Percentiles rank a stretch among this genome's conserved stretches.
Conservation (phyloP, 495 filamentous ascomycete genomes). For the Elaphomyces granulatus region DNA sequence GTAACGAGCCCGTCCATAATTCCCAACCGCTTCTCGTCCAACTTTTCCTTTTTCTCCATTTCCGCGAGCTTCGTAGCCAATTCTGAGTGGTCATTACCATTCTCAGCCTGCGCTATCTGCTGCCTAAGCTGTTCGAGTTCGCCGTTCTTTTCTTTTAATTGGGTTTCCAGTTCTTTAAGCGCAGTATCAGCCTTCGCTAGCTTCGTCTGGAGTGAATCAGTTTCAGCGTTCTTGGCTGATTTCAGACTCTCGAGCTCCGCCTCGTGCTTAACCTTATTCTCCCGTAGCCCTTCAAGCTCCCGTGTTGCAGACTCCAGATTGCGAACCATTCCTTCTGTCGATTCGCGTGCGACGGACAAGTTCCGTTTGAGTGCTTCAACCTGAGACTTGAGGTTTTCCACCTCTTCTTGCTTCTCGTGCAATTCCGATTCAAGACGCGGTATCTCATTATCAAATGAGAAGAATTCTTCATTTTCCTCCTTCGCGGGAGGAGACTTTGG, state of each 20-base stretch:
- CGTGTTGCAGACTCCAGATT: slow-evolving; percentile 45
- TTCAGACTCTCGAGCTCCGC: slow-evolving; percentile 28
- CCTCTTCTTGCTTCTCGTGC: slow-evolving; percentile 46
- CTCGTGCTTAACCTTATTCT: slow-evolving; percentile 40
- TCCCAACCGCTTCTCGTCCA: slow-evolving; percentile 36
- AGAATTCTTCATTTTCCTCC: slow-evolving; percentile 62
- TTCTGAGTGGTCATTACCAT: slow-evolving; percentile 22
- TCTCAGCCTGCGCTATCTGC: slow-evolving; percentile 23
- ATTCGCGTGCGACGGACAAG: slow-evolving; percentile 44
- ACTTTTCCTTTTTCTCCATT: slow-evolving; percentile 26
- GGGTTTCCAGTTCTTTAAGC: slow-evolving; percentile 37
- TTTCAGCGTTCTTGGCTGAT: slow-evolving; percentile 20
- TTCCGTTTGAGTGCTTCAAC: slow-evolving; percentile 40
- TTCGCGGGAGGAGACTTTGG: slow-evolving; percentile 20
- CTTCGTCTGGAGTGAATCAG: slow-evolving; percentile 28
- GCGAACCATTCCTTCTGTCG: slow-evolving; percentile 47
- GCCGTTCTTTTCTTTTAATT: slow-evolving; percentile 39
- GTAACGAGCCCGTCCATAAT: slow-evolving; percentile 40
- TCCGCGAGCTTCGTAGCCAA: slow-evolving; percentile 17
- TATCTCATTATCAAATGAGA: slow-evolving; percentile 71
- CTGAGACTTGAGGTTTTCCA: slow-evolving; percentile 48
- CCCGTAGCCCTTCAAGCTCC: slow-evolving; percentile 43
- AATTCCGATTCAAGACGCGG: slow-evolving; percentile 49
- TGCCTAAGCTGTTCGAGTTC: slow-evolving; percentile 36
- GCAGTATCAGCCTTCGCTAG: slow-evolving; percentile 31